Conservation (phyloP, 306 rosid species). For the Herpetospermum pedunculosum region DNA sequence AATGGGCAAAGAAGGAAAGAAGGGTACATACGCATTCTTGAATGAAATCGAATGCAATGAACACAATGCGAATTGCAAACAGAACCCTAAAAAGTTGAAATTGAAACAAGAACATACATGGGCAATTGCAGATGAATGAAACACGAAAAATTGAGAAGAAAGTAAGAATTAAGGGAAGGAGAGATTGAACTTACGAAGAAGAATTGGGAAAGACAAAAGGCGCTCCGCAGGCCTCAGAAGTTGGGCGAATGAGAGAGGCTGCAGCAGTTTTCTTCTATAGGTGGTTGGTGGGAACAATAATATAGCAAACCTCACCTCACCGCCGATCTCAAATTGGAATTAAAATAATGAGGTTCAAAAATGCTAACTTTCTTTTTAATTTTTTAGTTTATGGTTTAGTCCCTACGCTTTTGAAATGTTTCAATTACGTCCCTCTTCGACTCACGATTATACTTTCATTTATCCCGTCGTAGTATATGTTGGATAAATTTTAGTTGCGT, state of each 20-base stretch:
- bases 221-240: background rate
- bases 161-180: background rate
- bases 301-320: background rate
- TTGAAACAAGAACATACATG: background rate
- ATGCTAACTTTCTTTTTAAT: background rate
- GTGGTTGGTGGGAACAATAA: background rate
- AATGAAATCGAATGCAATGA: background rate
- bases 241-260: background rate
- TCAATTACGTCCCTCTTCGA: background rate
- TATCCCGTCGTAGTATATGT: too few species aligned
- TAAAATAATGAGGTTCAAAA: background rate
- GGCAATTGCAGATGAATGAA: background rate
- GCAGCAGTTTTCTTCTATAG: background rate
- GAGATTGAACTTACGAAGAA: background rate
- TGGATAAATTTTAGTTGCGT: too few species aligned
- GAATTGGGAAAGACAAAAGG: background rate
- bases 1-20: background rate
- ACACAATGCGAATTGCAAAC: background rate
- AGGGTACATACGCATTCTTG: background rate
- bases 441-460: background rate
- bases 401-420: fast-evolving
- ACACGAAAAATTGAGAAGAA: background rate
- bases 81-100: constrained; percentile 3
- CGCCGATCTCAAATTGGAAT: background rate
- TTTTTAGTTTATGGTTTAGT: background rate